Base-by-base conservation (phyloP, 2,329 filamentous ascomycete genomes). In the Hypomyces rosellus region DNA sequence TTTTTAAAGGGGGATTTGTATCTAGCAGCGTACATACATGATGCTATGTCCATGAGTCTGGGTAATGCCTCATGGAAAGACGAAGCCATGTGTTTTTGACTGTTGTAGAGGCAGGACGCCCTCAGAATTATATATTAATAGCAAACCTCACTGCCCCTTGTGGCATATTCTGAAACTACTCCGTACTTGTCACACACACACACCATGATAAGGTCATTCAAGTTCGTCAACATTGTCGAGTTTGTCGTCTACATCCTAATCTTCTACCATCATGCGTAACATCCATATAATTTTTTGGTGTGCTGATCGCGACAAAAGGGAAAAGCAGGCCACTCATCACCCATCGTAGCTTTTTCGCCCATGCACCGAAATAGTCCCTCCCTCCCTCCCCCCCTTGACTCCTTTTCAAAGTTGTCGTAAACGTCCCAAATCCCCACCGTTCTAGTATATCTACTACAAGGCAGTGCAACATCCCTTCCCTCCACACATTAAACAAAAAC, bases 361-460 rank as follows among this genome's bases (percentile, higher is more conserved):
- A 18, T 9, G n/a, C 42, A 5, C 4, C 47, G 9, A 15, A 7
- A 25, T 41, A 20, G 3, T 30, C 38, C 36, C 36, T 30, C 38
- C 36, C 36, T 38, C 36, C 36, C 12, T 20, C 20, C 14, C 14
- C 36, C 12, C 36, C 13, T n/a, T 16, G 16, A 38, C 14, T 38
- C 33, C 14, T 20, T 46, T 50, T 50, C 25, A 30, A 4, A 30
- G 25, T 18, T 39, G 22, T 50, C 15, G 44, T 20, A 41, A 20
- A 43, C 41, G 25, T 22, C 48, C 16, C 38, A 37, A 16, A 30
- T 13, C 30, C 30, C 45, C 49, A 40, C 44, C 44, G 37, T 30
- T 46, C 49, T 46, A 46, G 38, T 44, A 34, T n/a, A 22, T 42
- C 45, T 38, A 38, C 36, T 38, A 38, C 16, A 38, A 38, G 36